These are phyloP conservation scores for Alternaria longipes DNA, from an alignment of 2,329 filamentous ascomycete genomes.

Conservation along the genomic window DNA sequence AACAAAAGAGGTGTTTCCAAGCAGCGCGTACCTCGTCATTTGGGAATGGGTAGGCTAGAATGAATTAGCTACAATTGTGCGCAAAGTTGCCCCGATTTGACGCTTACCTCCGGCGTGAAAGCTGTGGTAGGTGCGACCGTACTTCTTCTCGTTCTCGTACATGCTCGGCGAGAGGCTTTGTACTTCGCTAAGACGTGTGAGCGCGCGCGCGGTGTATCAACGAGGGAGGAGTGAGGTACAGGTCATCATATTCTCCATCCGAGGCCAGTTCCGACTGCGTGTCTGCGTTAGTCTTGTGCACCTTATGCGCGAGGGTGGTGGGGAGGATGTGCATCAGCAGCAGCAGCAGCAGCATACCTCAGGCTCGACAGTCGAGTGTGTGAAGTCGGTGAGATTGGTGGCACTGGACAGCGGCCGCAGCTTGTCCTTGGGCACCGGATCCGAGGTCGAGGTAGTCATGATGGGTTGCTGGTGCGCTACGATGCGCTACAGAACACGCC, in stretches of 20 bases:
- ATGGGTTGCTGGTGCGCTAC: conserved; percentile 8
- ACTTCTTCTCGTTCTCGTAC: conserved; percentile 51
- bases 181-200: conserved; percentile 44
- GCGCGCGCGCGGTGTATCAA: conserved; percentile 12
- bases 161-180: conserved; percentile 53
- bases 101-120: conserved; percentile 52
- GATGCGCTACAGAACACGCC: conserved; percentile 13
- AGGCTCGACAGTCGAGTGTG: conserved; percentile 26
- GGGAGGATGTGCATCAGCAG: conserved; percentile 4
- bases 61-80: conserved; percentile 30
- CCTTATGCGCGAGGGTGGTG: conserved; percentile 2
- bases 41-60: conserved; percentile 51
- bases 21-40: conserved; percentile 47
- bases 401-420: conserved; percentile 31
- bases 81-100: neutral
- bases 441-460: conserved; percentile 19
- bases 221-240: conserved; percentile 28
- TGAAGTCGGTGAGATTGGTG: conserved; percentile 32
- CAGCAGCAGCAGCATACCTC: conserved; percentile 23
- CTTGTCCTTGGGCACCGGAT: conserved; percentile 12
- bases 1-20: conserved; percentile 7
- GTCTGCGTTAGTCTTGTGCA: conserved; percentile 25
- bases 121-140: conserved; percentile 54
- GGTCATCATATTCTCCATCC: conserved; percentile 43
- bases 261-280: conserved; percentile 45